Evolutionary conservation across 2,329 filamentous ascomycete species (phyloP).

Genomic region (Fusarium sp.): DNA sequence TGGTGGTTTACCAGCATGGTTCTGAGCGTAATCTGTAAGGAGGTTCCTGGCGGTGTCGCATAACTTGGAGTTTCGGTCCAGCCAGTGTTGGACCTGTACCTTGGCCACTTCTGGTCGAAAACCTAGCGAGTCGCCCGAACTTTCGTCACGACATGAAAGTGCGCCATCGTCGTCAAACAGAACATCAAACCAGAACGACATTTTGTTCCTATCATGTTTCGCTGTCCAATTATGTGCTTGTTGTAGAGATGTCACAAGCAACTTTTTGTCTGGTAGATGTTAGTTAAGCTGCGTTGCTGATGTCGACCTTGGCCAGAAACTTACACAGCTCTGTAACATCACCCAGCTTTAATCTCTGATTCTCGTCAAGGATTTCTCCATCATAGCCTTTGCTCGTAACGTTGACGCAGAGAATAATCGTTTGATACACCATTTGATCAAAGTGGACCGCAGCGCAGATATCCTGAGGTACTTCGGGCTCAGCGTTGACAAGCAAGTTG

Average conservation of each 20-base stretch:
- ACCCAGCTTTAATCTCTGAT: constrained; percentile 66
- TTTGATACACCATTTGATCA: constrained; percentile 74
- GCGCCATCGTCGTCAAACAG: constrained; percentile 69
- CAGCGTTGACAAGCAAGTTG: constrained; percentile 72
- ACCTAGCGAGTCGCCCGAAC: constrained; percentile 63
- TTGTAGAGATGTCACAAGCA: constrained; percentile 73
- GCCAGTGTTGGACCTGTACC: constrained; percentile 71
- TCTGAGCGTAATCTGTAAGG: constrained; percentile 66
- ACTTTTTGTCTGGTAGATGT: constrained; percentile 68
- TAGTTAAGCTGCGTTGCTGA: not conserved
- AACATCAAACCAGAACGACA: constrained; percentile 76
- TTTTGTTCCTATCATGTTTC: constrained; percentile 76
- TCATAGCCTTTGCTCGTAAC: constrained; percentile 76
- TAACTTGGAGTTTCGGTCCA: constrained; percentile 70
- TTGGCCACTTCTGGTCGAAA: constrained; percentile 69
- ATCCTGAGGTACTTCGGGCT: constrained; percentile 74
- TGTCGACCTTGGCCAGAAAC: constrained; percentile 43
- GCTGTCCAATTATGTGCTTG: constrained; percentile 77
- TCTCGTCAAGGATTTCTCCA: constrained; percentile 70
- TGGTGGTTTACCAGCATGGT: constrained; percentile 61
- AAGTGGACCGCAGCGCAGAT: constrained; percentile 73
- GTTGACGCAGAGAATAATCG: constrained; percentile 74
- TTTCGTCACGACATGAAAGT: constrained; percentile 63
- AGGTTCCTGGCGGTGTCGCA: constrained; percentile 67
- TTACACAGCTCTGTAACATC: constrained; percentile 74